Base-by-base conservation (phyloP, 345 rosid genomes). In the Pelargonium nanum region DNA sequence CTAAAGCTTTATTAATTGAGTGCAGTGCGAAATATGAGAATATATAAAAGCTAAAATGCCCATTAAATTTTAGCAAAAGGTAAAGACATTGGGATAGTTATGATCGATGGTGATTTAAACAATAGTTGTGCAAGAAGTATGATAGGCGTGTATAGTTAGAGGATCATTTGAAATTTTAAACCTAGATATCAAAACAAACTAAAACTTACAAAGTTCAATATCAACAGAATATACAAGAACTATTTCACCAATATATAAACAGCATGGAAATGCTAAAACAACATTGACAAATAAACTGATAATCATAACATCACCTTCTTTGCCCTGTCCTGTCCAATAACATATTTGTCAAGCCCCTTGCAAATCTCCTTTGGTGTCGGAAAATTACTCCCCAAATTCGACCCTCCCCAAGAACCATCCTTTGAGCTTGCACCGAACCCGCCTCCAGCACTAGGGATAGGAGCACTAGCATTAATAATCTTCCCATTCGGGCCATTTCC, bases 361-460 rank as follows among this genome's bases (percentile, higher is more conserved):
- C 97, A 90, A 20, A 94, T 94, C 77, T 90, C 96, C 72, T 90
- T 94, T 1, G 99, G 99, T 1, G 97, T 94, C 0, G 97, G 99
- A 53, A 94, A 94, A 66, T 78, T 79, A 65, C 74, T 65, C 59
- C 97, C 99, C 80, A 89, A 76, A 75, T 85, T 88, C 17, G 97
- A 88, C 55, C 97, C 97, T 44, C 99, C 99, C 97, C 95, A 94
- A 54, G 64, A 66, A 34, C 75, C 99, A 22, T 90, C 97, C 76
- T 85, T 85, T 4, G 75, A 19, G 52, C 57, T 61, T 40, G 71
- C 71, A 45, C 75, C 82, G 3, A 78, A 74, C 0, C 65, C 63
- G 0, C 76, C 74, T 0, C 74, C 74, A 9, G 19, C 0, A 22
- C 57, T 26, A 3, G 64, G 48, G 13, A 40, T 40, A 2, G 48